These are phyloP conservation scores for Tripterygium wilfordii DNA, from an alignment of 177 flowering plant genomes.

Conservation along the genomic window DNA sequence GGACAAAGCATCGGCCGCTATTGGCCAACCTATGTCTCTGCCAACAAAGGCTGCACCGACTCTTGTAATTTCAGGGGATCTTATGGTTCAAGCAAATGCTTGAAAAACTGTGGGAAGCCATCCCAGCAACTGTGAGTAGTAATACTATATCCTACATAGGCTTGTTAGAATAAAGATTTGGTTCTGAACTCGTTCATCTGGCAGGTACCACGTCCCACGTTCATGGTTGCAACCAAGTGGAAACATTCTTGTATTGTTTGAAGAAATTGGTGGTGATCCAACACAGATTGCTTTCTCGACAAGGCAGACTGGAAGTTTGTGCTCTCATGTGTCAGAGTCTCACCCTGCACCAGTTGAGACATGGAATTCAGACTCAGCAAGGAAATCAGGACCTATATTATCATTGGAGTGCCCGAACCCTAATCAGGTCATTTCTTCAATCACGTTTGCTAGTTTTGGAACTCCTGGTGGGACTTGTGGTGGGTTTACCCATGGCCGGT, in stretches of 20 bases:
- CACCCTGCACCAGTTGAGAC: slow-evolving; percentile 72
- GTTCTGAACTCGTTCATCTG: slow-evolving; percentile 12
- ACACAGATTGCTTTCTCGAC: slow-evolving; percentile 57
- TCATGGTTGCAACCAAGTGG: slow-evolving; percentile 72
- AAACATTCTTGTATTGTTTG: slow-evolving; percentile 78
- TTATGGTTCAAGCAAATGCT: slow-evolving; percentile 64
- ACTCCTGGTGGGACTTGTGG: slow-evolving; percentile 84
- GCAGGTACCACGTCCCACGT: slow-evolving; percentile 93
- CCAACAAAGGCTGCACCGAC: slow-evolving; percentile 53
- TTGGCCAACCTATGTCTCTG: slow-evolving; percentile 67
- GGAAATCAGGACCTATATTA: slow-evolving; percentile 42
- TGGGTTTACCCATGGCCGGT: slow-evolving; percentile 61
- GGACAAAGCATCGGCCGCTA: slow-evolving; percentile 97
- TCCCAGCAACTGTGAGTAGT: slow-evolving; percentile 65
- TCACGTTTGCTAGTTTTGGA: slow-evolving; percentile 94
- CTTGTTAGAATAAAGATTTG: too few species aligned
- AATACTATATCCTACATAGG: too few species aligned
- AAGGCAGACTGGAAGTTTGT: slow-evolving; percentile 44
- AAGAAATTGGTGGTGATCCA: slow-evolving; percentile 90
- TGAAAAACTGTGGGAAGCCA: slow-evolving; percentile 77
- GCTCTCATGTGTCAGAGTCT: slow-evolving; percentile 64
- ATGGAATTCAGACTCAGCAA: slow-evolving; percentile 41
- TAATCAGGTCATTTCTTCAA: slow-evolving; percentile 64
- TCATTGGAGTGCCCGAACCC: slow-evolving; percentile 63
- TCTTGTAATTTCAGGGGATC: slow-evolving; percentile 73